Conservation (phyloP, 2,329 filamentous ascomycete species). For the Didymella lethalis region DNA sequence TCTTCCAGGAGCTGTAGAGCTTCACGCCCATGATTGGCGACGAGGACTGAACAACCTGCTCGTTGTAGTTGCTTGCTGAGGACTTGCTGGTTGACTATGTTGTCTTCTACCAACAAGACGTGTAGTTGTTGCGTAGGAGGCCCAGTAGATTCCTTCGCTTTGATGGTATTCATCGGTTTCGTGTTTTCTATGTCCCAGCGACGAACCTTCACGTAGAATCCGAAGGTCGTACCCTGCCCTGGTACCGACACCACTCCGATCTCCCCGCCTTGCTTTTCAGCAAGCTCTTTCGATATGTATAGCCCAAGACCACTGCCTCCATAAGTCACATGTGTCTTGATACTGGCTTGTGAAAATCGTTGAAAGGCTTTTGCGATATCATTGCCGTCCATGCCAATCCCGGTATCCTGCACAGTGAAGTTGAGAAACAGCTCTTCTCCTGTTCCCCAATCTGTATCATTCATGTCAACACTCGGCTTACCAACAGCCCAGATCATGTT, state of each 20-base stretch:
- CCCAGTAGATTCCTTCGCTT: not conserved
- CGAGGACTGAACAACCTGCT: constrained; percentile 36
- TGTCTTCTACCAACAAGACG: constrained; percentile 51
- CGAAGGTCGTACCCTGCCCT: constrained; percentile 31
- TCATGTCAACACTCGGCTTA: constrained; percentile 3
- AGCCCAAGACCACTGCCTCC: constrained; percentile 45
- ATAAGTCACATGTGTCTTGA: constrained; percentile 43
- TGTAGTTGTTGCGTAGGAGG: constrained; percentile 20
- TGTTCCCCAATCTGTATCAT: constrained; percentile 15
- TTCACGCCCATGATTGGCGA: constrained; percentile 49
- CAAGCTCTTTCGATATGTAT: constrained; percentile 36
- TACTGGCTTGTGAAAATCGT: constrained; percentile 34
- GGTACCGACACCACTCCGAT: constrained; percentile 28
- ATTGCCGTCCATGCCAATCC: constrained; percentile 1
- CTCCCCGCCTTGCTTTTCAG: constrained; percentile 36
- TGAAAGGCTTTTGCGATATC: constrained; percentile 23
- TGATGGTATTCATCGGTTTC: not conserved
- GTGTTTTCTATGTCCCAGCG: not conserved
- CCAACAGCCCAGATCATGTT: constrained; percentile 30
- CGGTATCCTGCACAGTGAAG: constrained; percentile 7
- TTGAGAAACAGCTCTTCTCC: constrained; percentile 26
- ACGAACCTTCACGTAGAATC: constrained; percentile 36
- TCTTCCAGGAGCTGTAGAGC: constrained; percentile 44
- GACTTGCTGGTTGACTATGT: constrained; percentile 50
- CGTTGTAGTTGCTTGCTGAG: constrained; percentile 46